These are phyloP conservation scores for Oryza glaberrima DNA, from an alignment of 176 grass and related monocot species.

Conservation along the genomic window DNA sequence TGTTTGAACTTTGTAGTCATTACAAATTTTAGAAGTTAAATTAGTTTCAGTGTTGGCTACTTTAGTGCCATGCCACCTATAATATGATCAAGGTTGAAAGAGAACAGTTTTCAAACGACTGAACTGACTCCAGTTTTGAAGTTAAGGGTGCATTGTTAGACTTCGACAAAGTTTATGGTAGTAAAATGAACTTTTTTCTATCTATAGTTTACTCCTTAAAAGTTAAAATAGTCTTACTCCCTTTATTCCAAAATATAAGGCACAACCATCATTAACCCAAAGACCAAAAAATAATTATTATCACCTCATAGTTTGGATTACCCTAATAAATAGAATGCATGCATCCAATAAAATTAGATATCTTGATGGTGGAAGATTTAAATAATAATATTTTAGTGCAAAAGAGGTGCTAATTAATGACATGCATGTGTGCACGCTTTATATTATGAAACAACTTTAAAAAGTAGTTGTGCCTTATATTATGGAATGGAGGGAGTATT, in stretches of 20 bases:
- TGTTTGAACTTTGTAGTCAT: not conserved
- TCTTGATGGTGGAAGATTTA: too few species aligned
- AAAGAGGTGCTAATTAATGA: too few species aligned
- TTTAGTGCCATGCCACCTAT: not conserved
- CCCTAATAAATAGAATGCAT: too few species aligned
- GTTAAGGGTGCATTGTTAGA: not conserved
- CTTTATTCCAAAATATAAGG: too few species aligned
- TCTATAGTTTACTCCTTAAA: not conserved
- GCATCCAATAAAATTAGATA: too few species aligned
- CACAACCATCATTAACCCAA: too few species aligned
- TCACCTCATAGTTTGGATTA: too few species aligned
- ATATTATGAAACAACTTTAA: too few species aligned
- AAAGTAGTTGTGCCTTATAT: too few species aligned
- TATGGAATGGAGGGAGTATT: not conserved
- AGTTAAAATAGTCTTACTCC: not conserved
- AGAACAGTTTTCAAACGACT: not conserved
- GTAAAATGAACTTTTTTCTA: not conserved
- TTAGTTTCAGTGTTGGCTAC: not conserved
- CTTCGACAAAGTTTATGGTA: not conserved
- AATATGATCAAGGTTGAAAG: not conserved
- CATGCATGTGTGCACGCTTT: too few species aligned
- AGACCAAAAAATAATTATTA: too few species aligned
- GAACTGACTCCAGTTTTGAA: not conserved
- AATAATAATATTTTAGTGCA: too few species aligned
- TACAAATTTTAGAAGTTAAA: not conserved